These are phyloP conservation scores for Penicillium lagena DNA, from an alignment of 495 filamentous ascomycete species.

Conservation along the genomic window DNA sequence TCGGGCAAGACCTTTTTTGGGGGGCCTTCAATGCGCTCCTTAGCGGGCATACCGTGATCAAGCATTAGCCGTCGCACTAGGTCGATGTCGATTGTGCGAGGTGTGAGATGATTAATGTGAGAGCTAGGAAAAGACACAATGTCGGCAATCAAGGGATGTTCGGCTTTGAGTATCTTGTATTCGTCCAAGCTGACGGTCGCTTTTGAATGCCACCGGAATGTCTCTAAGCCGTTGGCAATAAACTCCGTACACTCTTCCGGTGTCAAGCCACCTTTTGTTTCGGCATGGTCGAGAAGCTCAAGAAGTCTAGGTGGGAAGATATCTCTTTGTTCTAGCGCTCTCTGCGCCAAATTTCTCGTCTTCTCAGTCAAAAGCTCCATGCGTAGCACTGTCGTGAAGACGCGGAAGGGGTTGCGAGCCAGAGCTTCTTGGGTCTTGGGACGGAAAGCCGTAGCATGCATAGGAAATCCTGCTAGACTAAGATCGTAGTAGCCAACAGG, in stretches of 20 bases:
- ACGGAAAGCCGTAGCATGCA: constrained; percentile 39
- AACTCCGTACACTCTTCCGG: constrained; percentile 18
- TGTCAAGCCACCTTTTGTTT: constrained; percentile 14
- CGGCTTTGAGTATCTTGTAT: constrained; percentile 26
- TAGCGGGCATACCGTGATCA: constrained; percentile 24
- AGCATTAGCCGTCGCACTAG: constrained; percentile 29
- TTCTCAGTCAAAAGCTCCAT: constrained; percentile 26
- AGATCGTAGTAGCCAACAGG: constrained; percentile 42
- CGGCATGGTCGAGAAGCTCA: constrained; percentile 15
- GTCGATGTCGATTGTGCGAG: constrained; percentile 38
- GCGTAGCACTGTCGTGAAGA: constrained; percentile 36
- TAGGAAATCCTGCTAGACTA: constrained; percentile 29
- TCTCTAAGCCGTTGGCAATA: constrained; percentile 26
- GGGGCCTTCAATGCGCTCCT: constrained; percentile 37
- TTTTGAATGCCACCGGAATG: constrained; percentile 34
- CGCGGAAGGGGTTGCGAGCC: constrained; percentile 30
- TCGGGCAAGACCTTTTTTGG: constrained; percentile 25
- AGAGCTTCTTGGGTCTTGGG: constrained; percentile 22
- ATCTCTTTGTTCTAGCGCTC: constrained; percentile 20
- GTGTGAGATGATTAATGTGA: constrained; percentile 42
- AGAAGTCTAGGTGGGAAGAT: constrained; percentile 30
- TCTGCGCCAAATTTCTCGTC: constrained; percentile 16
- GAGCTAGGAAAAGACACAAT: constrained; percentile 32
- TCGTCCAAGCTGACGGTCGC: constrained; percentile 29
- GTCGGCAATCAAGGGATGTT: constrained; percentile 37